These are phyloP conservation scores for Aspergillus cavernicola DNA, from an alignment of 495 filamentous ascomycete species.

Conservation along the genomic window DNA sequence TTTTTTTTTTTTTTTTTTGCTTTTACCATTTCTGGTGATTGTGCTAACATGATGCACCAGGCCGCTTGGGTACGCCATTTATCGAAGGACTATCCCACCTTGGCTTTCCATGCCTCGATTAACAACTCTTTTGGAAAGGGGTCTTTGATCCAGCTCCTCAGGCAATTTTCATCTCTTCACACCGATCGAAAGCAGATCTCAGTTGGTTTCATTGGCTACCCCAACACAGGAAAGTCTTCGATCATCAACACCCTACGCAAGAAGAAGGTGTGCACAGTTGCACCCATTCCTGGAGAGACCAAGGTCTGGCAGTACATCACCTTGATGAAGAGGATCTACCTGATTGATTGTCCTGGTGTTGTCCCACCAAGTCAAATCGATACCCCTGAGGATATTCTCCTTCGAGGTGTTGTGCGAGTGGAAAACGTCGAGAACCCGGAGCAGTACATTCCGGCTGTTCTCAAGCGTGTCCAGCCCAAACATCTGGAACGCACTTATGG, in stretches of 20 bases:
- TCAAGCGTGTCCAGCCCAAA: constrained; percentile 73
- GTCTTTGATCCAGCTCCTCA: constrained; percentile 69
- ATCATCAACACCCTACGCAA: constrained; percentile 90
- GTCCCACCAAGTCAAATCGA: constrained; percentile 83
- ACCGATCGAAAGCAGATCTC: constrained; percentile 88
- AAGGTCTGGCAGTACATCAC: constrained; percentile 99
- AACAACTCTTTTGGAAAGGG: constrained; percentile 90
- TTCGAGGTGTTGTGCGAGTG: constrained; percentile 86
- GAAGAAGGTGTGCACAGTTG: constrained; percentile 90
- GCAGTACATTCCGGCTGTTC: constrained; percentile 85
- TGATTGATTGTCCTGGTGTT: constrained; percentile 96
- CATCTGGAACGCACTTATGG: constrained; percentile 94
- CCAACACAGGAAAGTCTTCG: constrained; percentile 85
- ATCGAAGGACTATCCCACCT: constrained; percentile 83
- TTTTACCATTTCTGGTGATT: constrained; percentile 14
- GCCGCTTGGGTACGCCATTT: constrained; percentile 79
- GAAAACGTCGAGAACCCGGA: constrained; percentile 95
- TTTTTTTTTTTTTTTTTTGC: constrained; percentile 12
- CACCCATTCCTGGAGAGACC: constrained; percentile 89
- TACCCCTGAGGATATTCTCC: constrained; percentile 81
- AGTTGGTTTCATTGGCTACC: constrained; percentile 83
- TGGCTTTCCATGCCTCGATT: constrained; percentile 88
- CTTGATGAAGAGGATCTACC: constrained; percentile 92
- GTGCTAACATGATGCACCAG: constrained; percentile 52
- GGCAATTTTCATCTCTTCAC: constrained; percentile 93